phyloP scores from a whole-genome alignment of 345 rosid species.

The Ceriops decandra region DNA sequence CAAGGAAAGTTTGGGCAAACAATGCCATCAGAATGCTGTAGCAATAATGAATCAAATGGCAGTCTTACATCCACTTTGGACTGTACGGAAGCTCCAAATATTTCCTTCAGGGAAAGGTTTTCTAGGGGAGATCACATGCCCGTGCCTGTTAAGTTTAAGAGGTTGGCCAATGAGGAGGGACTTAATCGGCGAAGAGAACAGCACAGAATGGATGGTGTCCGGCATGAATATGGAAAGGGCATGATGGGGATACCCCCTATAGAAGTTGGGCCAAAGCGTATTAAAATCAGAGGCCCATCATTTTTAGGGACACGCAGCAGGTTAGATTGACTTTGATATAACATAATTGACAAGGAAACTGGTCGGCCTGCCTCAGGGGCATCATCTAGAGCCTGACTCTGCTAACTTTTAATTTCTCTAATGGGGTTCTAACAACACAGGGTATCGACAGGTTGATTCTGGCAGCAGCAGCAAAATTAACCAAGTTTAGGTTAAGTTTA shows the following conservation, averaged over 20 bases:
- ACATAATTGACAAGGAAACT: conserved; percentile 20
- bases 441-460: conserved; percentile 28
- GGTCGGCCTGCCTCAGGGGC: conserved; percentile 30
- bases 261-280: conserved; percentile 59
- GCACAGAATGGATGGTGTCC: conserved; percentile 31
- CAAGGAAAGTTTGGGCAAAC: conserved; percentile 37
- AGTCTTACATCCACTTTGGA: conserved; percentile 7
- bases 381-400: conserved; percentile 35
- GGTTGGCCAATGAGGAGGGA: conserved; percentile 30
- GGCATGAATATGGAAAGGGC: conserved; percentile 33
- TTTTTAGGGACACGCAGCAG: conserved; percentile 33
- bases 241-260: conserved; percentile 33
- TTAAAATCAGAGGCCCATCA: conserved; percentile 57
- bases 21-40: conserved; percentile 21
- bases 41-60: conserved; percentile 33
- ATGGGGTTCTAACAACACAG: conserved; percentile 52
- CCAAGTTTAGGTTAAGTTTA: conserved; percentile 42
- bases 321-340: conserved; percentile 29
- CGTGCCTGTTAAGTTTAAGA: conserved; percentile 48
- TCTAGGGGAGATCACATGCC: conserved; percentile 37
- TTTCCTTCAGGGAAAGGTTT: conserved; percentile 29
- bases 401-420: conserved; percentile 44
- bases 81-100: conserved; percentile 30
- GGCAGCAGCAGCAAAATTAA: conserved; percentile 46
- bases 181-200: conserved; percentile 30